Base-by-base conservation (phyloP, 2,329 filamentous ascomycete species). In the Hypoxylon sp. region DNA sequence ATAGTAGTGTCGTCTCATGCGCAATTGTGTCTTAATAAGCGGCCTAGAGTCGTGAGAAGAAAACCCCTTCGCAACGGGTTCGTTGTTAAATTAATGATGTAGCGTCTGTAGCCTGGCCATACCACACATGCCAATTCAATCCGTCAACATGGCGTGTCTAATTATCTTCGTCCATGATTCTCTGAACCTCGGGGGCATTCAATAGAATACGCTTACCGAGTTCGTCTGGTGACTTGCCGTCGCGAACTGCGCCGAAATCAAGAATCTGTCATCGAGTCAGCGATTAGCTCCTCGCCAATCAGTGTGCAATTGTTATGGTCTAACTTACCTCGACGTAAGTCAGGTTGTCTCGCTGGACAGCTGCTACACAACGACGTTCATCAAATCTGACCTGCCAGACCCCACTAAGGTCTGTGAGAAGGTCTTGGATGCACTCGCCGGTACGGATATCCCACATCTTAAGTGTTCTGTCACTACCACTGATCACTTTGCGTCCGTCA, bases 361-460 rank as follows among this genome's bases (percentile, higher is more conserved):
- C 96, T 66, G 96, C 96, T 64, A 99, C 96, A 79, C 96, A 99
- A 79, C 95, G 89, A 73, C 96, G 88, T 78, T 97, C 94, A 77
- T 99, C 95, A 82, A 99, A 99, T 77, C 96, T 96, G 76, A 99
- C 96, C 83, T 99, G 96, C 96, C 96, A 99, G 6, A 99, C 96
- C n/a, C 95, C 95, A 73, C 91, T 95, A 37, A 99, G 86, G 77
- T 98, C 95, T 13, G 94, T 97, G 76, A 99, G 85, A 46, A 99
- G 87, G 80, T 99, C 95, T 73, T 95, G 92, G 58, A 97, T 90
- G 79, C 94, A 98, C 75, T 98, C 92, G 54, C 96, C 96, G 1
- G 91, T 97, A 75, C 90, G 89, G 55, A 98, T 92, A 77, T 99
- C 94, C 96, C 96, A 99, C 93, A 99, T 97, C 85, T 99, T 99